Base-by-base conservation (phyloP, 2,329 filamentous ascomycete species). In the Fusarium sororula region DNA sequence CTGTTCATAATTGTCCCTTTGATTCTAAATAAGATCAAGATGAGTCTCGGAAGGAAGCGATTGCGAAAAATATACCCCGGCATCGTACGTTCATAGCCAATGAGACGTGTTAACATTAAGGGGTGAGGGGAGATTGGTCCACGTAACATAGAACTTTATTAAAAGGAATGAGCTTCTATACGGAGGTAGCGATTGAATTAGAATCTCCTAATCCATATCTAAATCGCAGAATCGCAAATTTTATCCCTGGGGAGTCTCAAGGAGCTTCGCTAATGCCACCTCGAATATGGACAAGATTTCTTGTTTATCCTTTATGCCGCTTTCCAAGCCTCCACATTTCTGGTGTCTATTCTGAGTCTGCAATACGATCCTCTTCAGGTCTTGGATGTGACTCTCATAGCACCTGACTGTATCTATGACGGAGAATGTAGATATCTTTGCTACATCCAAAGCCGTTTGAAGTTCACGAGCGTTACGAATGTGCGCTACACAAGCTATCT, bases 41-140 rank as follows among this genome's bases (percentile, higher is more conserved):
- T 22, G 1, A 28, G 10, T 7, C 13, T 2, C 5, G 0, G 6
- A 15, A 47, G 1, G 7, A 20, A 4, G 3, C 3, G 8, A 15
- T 3, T 11, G 12, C 9, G 9, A 22, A 28, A 9, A 28, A 5
- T 22, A 0, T 4, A 47, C 26, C 13, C 9, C 3, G 22, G 8
- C 13, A 28, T 22, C 18, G 11, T 10, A 15, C 8, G 4, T 15
- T 15, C 13, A 28, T 14, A 10, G 5, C 7, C 17, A 45, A 8
- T 18, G 17, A 12, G 7, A 18, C 8, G 15, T 44, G 6, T 12
- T 18, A 18, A 1, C 1, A 3, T 44, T 7, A 13, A 8, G n/a
- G 18, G 18, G 7, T 12, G 1, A 44, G 42, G 2, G 17, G 15
- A 44, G 10, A 44, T 24, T 9, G 2, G 7, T 18, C 24, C 7